These are phyloP conservation scores for Neurospora tetrasperma DNA, from an alignment of 495 filamentous ascomycete genomes.

Conservation along the genomic window DNA sequence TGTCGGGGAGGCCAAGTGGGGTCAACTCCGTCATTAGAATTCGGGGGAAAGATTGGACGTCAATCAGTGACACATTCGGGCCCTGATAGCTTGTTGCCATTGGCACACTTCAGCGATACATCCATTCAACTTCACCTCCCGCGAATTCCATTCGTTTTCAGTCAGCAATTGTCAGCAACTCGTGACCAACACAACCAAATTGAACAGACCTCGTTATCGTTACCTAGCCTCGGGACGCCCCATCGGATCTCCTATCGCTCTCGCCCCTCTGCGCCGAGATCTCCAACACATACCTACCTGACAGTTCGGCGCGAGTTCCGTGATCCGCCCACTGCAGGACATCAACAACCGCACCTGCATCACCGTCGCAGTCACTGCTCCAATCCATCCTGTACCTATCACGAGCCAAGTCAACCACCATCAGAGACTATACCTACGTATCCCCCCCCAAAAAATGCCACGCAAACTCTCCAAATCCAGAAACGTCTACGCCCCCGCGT, in stretches of 20 bases:
- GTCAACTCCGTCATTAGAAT: not conserved
- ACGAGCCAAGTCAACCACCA: not conserved
- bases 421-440: too few relatives aligned
- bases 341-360: not conserved
- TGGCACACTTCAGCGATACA: not conserved
- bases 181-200: not conserved
- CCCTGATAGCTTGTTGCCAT: not conserved
- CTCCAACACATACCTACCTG: not conserved
- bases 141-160: not conserved
- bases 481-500: not conserved
- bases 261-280: not conserved
- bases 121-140: not conserved
- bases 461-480: slow-evolving; percentile 5
- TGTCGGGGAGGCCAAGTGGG: not conserved
- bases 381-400: not conserved
- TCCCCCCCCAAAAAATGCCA: not conserved
- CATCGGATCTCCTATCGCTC: not conserved
- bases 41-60: not conserved
- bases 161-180: not conserved
- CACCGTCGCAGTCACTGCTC: not conserved
- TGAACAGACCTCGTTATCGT: not conserved
- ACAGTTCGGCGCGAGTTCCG: not conserved
- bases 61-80: not conserved
- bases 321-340: not conserved
- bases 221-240: not conserved